Conservation (phyloP, 805 yeast genomes). For the Kodamaea nitidulidarum region DNA sequence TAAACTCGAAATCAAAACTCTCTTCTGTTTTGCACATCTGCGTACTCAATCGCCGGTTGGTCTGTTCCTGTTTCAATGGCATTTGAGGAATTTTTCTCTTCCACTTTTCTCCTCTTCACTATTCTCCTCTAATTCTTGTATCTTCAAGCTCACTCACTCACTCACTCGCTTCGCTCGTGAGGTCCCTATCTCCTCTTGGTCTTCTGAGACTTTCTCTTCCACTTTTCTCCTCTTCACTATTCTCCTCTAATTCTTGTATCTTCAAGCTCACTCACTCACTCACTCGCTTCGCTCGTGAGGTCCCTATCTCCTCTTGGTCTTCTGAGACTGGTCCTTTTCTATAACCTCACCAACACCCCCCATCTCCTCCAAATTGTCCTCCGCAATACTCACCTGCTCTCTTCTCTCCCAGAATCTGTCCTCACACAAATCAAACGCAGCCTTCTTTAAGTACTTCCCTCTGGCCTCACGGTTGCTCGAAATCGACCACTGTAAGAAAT, state of each 20-base stretch:
- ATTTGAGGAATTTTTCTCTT: too few species aligned
- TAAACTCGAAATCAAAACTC: too few species aligned
- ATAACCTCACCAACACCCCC: constrained; percentile 89
- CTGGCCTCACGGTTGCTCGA: constrained; percentile 79
- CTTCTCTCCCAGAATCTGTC: constrained; percentile 99
- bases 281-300: neutral
- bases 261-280: too few species aligned
- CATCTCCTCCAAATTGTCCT: constrained; percentile 82
- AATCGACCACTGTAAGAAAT: constrained; percentile 89
- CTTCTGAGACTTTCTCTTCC: constrained; percentile 27
- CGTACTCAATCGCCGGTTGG: too few species aligned
- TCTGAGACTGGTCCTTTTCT: constrained; percentile 56
- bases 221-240: too few species aligned
- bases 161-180: neutral
- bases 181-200: constrained; percentile 45
- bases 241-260: too few species aligned
- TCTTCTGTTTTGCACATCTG: too few species aligned
- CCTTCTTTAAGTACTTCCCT: constrained; percentile 84
- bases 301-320: constrained; percentile 46
- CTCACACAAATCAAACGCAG: constrained; percentile 86
- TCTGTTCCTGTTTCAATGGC: too few species aligned
- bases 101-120: too few species aligned
- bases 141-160: too few species aligned
- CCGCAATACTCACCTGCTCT: constrained; percentile 83
- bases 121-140: too few species aligned